A percentile compares a stretch with the other conserved stretches of the same genome.
phyloP scores from a whole-genome alignment of 805 yeast genomes.

The Metschnikowia chrysomelidarum region DNA sequence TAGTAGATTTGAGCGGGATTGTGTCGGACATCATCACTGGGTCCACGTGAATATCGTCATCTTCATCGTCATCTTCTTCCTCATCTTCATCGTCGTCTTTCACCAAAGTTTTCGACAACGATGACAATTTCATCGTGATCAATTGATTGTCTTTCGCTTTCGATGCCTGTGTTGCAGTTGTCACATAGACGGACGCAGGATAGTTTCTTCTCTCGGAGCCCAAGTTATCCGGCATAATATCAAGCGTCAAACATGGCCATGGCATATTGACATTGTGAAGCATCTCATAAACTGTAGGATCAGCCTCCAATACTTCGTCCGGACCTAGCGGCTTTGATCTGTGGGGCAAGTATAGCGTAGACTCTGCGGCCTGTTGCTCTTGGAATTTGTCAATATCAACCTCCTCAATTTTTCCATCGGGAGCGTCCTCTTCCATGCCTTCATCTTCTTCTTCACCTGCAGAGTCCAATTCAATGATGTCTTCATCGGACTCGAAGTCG shows the following conservation, averaged over 20 bases:
- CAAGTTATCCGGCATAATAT: slow-evolving; percentile 78
- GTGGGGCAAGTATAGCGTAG: slow-evolving; percentile 79
- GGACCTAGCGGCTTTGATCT: slow-evolving; percentile 88
- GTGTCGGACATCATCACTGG: slow-evolving; percentile 86
- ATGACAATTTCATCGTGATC: slow-evolving; percentile 76
- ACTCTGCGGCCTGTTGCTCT: slow-evolving; percentile 22
- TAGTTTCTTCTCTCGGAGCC: slow-evolving; percentile 87
- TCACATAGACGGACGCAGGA: slow-evolving; percentile 82
- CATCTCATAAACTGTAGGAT: slow-evolving; percentile 95
- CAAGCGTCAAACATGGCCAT: slow-evolving; percentile 96
- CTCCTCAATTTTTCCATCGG: too few species aligned
- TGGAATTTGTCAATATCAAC: slow-evolving; percentile 19
- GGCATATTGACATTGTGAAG: slow-evolving; percentile 89
- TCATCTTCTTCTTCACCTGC: slow-evolving; percentile 42
- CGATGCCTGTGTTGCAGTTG: slow-evolving; percentile 93
- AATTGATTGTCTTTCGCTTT: slow-evolving; percentile 86
- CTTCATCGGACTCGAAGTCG: slow-evolving; percentile 90
- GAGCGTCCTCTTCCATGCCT: slow-evolving; percentile 39
- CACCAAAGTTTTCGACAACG: slow-evolving; percentile 82
- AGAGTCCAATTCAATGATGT: slow-evolving; percentile 74
- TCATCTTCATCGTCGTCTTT: slow-evolving; percentile 74
- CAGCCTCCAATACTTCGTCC: slow-evolving; percentile 94
- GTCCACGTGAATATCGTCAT: slow-evolving; percentile 63
- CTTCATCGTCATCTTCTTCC: slow-evolving; percentile 68
- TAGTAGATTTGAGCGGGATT: slow-evolving; percentile 75